Evolutionary conservation across 495 filamentous ascomycete genomes (phyloP), one percentile per base, ranked within the genome.

Genomic region (Neurospora sp.): DNA sequence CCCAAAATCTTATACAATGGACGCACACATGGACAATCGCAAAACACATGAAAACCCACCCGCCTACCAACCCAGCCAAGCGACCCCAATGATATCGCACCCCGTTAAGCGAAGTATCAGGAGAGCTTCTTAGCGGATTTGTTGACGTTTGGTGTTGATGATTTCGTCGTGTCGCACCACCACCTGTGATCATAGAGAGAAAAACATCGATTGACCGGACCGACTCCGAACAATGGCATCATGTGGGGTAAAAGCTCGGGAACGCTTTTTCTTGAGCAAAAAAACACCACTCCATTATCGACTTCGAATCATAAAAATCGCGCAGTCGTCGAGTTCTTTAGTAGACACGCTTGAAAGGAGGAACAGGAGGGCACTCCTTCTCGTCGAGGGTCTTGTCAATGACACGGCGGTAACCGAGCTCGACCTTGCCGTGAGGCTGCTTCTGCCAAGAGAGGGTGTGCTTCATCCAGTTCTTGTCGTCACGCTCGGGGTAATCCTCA

Each of bases 381-480:
- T 93, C 93, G 81, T 97, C 94, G 76, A 97, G 85, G 24, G 94
- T 97, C 73, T 87, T 88, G 75, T 86, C 86, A 72, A 92, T 88
- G 73, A 97, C 94, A 70, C 85, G 85, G 82, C 94, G 87, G 86
- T 97, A 97, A 72, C 85, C 84, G 39, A 97, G 82, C 62, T 94
- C 90, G 70, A 94, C 87, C 82, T 90, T 87, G 75, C 92, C 92
- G 78, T 95, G 93, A 62, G 92, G 90, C 79, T 90, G 81, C 91
- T 93, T 94, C 89, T 98, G 95, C 90, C 90, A 98, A 77, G 89
- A 92, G 75, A 98, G 88, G 42, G 91, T 97, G 88, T 98, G 95
- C 89, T 97, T 98, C 95, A 97, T 98, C 96, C 96, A 98, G 77
- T 96, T 90, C 83, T 88, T 85, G 80, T 98, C 95, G 80, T 98